Conservation (phyloP, 495 filamentous ascomycete species). For the Trichoderma virens region DNA sequence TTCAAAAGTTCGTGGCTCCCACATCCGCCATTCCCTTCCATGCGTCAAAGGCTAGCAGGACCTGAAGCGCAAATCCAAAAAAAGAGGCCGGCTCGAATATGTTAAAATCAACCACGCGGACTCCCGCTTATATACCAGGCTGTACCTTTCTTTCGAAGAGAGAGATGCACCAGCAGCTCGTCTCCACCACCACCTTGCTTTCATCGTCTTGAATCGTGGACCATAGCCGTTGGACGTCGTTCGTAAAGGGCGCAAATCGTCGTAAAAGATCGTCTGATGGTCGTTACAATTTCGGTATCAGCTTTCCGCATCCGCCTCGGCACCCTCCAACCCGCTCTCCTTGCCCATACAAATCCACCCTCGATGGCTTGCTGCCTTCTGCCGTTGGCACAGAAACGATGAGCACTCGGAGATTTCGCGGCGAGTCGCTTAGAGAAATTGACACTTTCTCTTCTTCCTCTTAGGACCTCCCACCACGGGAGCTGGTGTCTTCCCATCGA, state of each 20-base stretch:
- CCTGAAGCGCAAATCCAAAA: slow-evolving; percentile 14
- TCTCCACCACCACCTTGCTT: not conserved
- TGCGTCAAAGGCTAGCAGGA: not conserved
- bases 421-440: not conserved
- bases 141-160: not conserved
- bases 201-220: slow-evolving; percentile 1
- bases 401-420: not conserved
- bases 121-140: slow-evolving; percentile 7
- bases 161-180: slow-evolving; percentile 7
- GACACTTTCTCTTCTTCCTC: slow-evolving; percentile 55
- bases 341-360: slow-evolving; percentile 1
- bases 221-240: slow-evolving; percentile 8
- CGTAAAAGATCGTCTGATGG: slow-evolving; percentile 4
- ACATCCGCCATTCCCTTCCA: slow-evolving; percentile 1
- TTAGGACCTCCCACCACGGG: slow-evolving; percentile 30
- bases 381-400: not conserved
- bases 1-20: slow-evolving; percentile 2
- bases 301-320: not conserved
- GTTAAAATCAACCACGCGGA: slow-evolving; percentile 8
- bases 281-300: not conserved
- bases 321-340: not conserved
- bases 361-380: not conserved
- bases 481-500: slow-evolving; percentile 15
- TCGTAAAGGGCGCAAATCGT: slow-evolving; percentile 7
- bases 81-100: slow-evolving; percentile 12